These are phyloP conservation scores for Phlyctochytrium planicorne DNA, from an alignment of 192 early-diverging fungal genomes.

Conservation along the genomic window DNA sequence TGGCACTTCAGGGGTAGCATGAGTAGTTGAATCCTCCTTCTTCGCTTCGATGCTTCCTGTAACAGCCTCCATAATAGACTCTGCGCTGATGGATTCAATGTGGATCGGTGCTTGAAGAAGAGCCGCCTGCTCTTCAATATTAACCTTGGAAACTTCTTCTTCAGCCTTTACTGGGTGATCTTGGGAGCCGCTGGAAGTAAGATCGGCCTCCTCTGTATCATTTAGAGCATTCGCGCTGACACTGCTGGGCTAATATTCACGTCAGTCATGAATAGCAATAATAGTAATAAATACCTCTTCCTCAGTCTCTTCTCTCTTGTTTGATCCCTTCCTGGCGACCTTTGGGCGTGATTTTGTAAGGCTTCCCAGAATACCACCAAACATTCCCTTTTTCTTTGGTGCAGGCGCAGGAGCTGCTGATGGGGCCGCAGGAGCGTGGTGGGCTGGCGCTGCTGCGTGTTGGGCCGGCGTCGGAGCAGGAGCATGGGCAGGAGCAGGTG, in stretches of 20 bases:
- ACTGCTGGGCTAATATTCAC: not conserved
- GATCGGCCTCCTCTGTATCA: not conserved
- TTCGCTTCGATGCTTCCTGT: not conserved
- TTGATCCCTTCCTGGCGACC: constrained; percentile 22
- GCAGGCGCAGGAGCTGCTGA: not conserved
- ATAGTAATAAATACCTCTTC: not conserved
- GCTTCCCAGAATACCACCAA: constrained; percentile 43
- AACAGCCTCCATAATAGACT: not conserved
- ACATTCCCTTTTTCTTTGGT: constrained; percentile 26
- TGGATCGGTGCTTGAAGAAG: no score
- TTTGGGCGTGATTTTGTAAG: constrained; percentile 50
- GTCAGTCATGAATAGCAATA: not conserved
- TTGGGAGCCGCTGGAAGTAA: no score
- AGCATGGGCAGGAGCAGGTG: constrained; percentile 8
- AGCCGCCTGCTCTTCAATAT: no score
- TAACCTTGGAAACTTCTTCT: no score
- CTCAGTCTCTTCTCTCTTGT: constrained; percentile 14
- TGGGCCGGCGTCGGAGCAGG: not conserved
- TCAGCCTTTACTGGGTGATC: no score
- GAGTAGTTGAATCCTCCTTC: not conserved
- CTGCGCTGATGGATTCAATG: not conserved
- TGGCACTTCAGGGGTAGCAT: not conserved
- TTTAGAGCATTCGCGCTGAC: not conserved
- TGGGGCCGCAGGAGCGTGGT: not conserved
- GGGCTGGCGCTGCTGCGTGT: not conserved